Conservation (phyloP, 345 rosid genomes). For the Camelina sativa region DNA sequence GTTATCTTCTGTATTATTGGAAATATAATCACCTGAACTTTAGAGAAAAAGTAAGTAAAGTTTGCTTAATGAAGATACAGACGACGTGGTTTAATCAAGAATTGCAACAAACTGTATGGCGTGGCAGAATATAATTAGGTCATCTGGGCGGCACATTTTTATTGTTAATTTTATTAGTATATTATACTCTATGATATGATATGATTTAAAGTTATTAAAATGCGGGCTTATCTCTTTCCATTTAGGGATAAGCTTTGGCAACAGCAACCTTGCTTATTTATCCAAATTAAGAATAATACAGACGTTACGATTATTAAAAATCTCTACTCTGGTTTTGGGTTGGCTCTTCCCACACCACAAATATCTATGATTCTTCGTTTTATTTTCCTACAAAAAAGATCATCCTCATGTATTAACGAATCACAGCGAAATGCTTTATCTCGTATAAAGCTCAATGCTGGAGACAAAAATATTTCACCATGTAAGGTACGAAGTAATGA, state of each 20-base stretch:
- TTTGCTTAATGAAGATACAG: constrained; percentile 33
- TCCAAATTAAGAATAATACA: constrained; percentile 43
- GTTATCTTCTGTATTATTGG: constrained; percentile 38
- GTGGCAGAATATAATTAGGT: constrained; percentile 42
- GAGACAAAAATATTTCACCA: background rate
- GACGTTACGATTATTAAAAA: constrained; percentile 22
- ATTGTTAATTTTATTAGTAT: background rate
- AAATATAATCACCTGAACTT: constrained; percentile 41
- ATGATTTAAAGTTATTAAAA: constrained; percentile 22
- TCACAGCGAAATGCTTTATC: background rate
- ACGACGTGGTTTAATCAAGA: constrained; percentile 30
- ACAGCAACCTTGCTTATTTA: constrained; percentile 33
- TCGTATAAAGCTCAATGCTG: background rate
- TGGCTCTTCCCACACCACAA: constrained; percentile 29
- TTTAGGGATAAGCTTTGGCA: constrained; percentile 46
- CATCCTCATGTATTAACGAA: background rate
- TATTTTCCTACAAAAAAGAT: background rate
- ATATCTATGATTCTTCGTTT: background rate
- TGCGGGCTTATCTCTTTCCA: constrained; percentile 46
- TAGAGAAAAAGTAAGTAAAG: constrained; percentile 6
- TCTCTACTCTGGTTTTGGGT: background rate
- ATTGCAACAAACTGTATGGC: constrained; percentile 34
- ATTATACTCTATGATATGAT: background rate
- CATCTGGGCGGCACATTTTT: constrained; percentile 40
- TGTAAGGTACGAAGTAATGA: constrained; percentile 8